Evolutionary conservation across 331 rosid genomes (phyloP).

Genomic region (Quercus phellos): DNA sequence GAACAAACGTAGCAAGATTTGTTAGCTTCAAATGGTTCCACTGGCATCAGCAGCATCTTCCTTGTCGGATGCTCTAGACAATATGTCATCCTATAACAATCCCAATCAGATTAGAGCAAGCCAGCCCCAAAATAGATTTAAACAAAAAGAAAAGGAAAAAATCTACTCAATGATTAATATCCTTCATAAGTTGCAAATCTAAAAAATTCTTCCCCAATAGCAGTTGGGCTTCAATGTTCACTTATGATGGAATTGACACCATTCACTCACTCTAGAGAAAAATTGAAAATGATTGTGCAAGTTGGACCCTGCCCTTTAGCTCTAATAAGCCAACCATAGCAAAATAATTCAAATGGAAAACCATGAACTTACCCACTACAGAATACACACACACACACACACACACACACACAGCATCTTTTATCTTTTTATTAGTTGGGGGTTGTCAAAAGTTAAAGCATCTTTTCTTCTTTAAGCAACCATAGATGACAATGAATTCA

Average conservation of each 20-base stretch:
- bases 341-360: background rate
- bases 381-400: background rate
- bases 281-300: background rate
- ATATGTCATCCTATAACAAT: conserved; percentile 74
- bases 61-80: conserved; percentile 87
- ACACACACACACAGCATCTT: background rate
- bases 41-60: conserved; percentile 92
- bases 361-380: background rate
- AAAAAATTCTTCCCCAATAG: background rate
- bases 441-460: background rate
- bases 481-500: background rate
- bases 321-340: conserved; percentile 3
- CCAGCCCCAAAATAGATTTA: background rate
- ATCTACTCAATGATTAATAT: background rate
- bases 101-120: conserved; percentile 11
- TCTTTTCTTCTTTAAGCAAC: background rate
- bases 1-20: conserved; percentile 96
- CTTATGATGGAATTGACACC: background rate
- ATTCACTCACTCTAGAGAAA: background rate
- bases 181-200: background rate
- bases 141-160: background rate
- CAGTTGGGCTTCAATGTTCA: background rate
- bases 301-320: background rate
- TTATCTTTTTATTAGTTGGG: background rate
- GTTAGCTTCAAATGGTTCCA: conserved; percentile 92